A percentile compares a stretch with the other conserved stretches of the same genome.
Conservation (phyloP, 1,284 basidiomycete species). For the Ceratobasidium sp. region DNA sequence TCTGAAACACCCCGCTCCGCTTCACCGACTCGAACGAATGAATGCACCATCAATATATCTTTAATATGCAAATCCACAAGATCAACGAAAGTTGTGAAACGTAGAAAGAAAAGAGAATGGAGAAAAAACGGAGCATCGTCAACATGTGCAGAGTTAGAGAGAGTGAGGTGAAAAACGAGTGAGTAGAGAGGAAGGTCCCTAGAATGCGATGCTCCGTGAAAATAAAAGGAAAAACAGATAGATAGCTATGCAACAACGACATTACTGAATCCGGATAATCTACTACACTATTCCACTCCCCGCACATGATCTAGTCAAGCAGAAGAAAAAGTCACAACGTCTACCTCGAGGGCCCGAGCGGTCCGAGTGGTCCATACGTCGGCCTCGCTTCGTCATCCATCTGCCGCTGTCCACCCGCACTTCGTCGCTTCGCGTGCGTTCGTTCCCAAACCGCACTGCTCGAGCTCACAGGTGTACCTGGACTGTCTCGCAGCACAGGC, state of each 20-base stretch:
- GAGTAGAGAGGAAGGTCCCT: background rate
- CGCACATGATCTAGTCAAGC: background rate
- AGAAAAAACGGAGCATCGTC: background rate
- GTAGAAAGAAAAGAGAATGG: background rate
- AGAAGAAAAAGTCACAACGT: background rate
- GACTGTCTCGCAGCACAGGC: constrained; percentile 45
- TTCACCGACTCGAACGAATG: background rate
- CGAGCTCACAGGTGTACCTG: constrained; percentile 50
- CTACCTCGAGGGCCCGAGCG: constrained; percentile 35
- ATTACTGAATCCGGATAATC: constrained; percentile 1
- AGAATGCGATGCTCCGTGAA: constrained; percentile 6
- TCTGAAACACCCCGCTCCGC: background rate
- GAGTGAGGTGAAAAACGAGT: background rate
- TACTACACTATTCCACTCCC: background rate
- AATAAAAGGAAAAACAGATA: background rate
- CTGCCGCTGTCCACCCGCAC: constrained; percentile 49
- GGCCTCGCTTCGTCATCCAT: constrained; percentile 55
- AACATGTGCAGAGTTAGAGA: constrained; percentile 5
- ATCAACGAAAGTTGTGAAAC: background rate
- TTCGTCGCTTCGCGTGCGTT: constrained; percentile 56
- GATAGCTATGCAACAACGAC: constrained; percentile 22
- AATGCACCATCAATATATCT: background rate
- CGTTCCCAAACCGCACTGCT: constrained; percentile 50
- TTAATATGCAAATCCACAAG: constrained; percentile 10
- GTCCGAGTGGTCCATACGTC: constrained; percentile 38